phyloP scores from a whole-genome alignment of 73 alveolate genomes.

The Effrenium voratum region DNA sequence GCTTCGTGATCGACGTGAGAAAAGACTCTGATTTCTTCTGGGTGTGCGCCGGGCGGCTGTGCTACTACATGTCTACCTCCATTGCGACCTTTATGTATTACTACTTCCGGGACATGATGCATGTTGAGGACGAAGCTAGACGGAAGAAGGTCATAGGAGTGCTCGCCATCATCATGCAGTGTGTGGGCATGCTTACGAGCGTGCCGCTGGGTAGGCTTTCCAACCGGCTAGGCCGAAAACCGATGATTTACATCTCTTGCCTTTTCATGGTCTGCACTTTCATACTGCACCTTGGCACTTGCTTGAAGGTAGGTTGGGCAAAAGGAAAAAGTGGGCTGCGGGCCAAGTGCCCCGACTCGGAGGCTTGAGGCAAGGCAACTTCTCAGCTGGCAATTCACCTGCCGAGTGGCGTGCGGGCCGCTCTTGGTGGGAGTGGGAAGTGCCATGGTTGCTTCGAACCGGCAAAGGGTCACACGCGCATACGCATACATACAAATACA shows the following conservation, averaged over 20 bases:
- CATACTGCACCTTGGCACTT: not conserved
- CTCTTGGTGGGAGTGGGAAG: too few species aligned
- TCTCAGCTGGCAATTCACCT: too few species aligned
- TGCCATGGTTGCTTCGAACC: too few species aligned
- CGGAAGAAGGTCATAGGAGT: conserved; percentile 23
- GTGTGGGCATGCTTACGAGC: conserved; percentile 54
- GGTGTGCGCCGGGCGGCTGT: conserved; percentile 87
- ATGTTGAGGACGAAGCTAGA: conserved; percentile 49
- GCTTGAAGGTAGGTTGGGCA: too few species aligned
- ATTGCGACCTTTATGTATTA: conserved; percentile 76
- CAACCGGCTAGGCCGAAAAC: conserved; percentile 58
- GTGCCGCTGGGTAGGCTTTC: conserved; percentile 61
- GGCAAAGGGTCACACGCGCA: too few species aligned
- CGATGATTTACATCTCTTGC: conserved; percentile 75
- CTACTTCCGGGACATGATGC: conserved; percentile 80
- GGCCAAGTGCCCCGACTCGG: too few species aligned
- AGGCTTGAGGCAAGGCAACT: too few species aligned
- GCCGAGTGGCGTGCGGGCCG: too few species aligned
- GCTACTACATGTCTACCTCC: conserved; percentile 75
- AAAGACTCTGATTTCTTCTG: conserved; percentile 61
- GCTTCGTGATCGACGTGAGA: not conserved
- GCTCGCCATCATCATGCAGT: conserved; percentile 38
- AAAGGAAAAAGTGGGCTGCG: too few species aligned
- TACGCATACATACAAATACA: too few species aligned
- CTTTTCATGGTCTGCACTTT: conserved; percentile 77